Evolutionary conservation across 2,329 filamentous ascomycete genomes (phyloP).

Genomic region (Huntiella savannae): DNA sequence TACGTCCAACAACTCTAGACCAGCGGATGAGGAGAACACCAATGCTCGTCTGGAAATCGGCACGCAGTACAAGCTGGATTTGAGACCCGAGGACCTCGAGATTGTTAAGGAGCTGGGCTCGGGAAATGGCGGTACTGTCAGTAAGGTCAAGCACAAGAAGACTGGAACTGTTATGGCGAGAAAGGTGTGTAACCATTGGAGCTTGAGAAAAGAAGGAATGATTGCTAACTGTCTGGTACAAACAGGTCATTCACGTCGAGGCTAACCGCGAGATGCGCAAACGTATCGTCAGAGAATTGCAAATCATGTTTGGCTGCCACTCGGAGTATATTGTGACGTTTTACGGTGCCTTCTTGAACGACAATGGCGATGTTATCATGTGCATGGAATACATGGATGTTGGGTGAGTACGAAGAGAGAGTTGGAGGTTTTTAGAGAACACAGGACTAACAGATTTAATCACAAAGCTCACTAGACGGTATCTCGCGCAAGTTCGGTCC

Average conservation of each 20-base stretch:
- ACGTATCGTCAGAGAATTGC: constrained; percentile 87
- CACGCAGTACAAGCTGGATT: constrained; percentile 86
- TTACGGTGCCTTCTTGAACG: constrained; percentile 92
- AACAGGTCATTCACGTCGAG: constrained; percentile 87
- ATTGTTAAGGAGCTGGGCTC: constrained; percentile 87
- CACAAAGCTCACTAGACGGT: constrained; percentile 62
- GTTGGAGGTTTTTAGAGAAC: background rate
- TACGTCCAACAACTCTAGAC: constrained; percentile 55
- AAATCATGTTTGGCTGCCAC: constrained; percentile 97
- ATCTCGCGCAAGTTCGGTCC: constrained; percentile 92
- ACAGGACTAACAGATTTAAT: background rate
- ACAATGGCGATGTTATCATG: constrained; percentile 95
- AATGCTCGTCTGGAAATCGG: constrained; percentile 69
- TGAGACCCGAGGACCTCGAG: constrained; percentile 79
- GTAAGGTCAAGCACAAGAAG: constrained; percentile 87
- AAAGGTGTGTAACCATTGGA: constrained; percentile 43
- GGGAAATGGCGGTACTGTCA: constrained; percentile 94
- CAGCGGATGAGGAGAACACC: constrained; percentile 39
- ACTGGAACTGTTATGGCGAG: constrained; percentile 94
- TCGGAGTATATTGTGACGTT: constrained; percentile 95
- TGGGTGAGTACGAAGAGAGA: constrained; percentile 43
- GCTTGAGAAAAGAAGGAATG: too few species aligned
- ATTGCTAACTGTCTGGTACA: background rate
- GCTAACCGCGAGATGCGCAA: constrained; percentile 94
- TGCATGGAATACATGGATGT: constrained; percentile 99